A percentile compares a stretch with the other conserved stretches of the same genome.
These are phyloP conservation scores for Paraconiothyrium brasiliense DNA, from an alignment of 2,329 filamentous ascomycete species.

Conservation along the genomic window DNA sequence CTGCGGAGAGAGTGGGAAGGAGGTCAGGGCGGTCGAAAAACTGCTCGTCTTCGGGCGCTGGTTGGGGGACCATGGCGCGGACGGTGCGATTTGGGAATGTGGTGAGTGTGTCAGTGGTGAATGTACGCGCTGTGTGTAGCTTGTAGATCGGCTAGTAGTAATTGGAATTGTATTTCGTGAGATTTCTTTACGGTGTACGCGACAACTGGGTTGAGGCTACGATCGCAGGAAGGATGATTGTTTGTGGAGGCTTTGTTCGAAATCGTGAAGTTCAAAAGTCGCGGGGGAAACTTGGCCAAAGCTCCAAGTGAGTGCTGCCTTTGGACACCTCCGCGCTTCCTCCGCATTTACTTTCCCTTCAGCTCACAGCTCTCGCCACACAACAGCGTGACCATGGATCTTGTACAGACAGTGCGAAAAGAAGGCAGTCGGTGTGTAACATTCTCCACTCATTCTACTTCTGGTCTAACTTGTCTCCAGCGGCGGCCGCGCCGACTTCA, in stretches of 20 bases:
- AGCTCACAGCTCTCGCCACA: constrained; percentile 19
- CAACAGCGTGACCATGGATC: constrained; percentile 73
- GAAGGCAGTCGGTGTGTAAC: constrained; percentile 73
- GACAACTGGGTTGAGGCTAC: constrained; percentile 16
- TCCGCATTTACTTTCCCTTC: constrained; percentile 17
- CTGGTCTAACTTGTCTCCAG: constrained; percentile 52
- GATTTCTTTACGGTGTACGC: constrained; percentile 10
- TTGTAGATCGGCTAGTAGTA: neutral
- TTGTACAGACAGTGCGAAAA: constrained; percentile 91
- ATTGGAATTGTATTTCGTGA: neutral
- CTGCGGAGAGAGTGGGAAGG: constrained; percentile 31
- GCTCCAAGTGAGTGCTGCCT: constrained; percentile 14
- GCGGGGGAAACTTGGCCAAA: constrained; percentile 13
- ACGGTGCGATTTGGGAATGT: neutral
- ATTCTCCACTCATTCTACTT: neutral
- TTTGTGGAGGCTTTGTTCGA: neutral
- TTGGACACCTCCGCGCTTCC: constrained; percentile 18
- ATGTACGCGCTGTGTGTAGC: constrained; percentile 10
- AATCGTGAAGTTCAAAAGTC: constrained; percentile 11
- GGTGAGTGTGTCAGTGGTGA: neutral
- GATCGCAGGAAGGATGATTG: constrained; percentile 13
- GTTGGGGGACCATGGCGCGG: constrained; percentile 35
- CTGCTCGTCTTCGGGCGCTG: constrained; percentile 45
- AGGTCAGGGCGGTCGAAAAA: constrained; percentile 37
- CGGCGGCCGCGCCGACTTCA: constrained; percentile 90